These are phyloP conservation scores for Neonectria ditissima DNA, from an alignment of 2,329 filamentous ascomycete genomes.

Conservation along the genomic window DNA sequence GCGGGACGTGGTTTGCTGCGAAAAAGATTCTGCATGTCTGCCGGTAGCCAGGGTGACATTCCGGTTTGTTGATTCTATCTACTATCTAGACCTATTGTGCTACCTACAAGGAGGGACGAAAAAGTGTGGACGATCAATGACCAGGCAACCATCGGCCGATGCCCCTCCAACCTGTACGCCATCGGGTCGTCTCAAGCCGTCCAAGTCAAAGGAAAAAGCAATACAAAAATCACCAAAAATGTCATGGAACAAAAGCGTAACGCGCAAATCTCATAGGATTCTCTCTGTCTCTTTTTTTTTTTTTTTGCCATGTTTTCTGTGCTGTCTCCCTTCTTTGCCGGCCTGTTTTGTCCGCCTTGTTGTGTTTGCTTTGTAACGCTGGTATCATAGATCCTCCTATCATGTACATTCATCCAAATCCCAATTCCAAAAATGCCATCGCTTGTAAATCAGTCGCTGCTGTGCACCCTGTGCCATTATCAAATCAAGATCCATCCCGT, in stretches of 20 bases:
- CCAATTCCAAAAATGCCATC: conserved; percentile 10
- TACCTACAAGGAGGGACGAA: background rate
- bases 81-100: conserved; percentile 8
- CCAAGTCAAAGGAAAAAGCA: conserved; percentile 4
- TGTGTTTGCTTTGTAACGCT: conserved; percentile 14
- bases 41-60: conserved; percentile 7
- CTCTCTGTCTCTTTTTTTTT: conserved; percentile 10
- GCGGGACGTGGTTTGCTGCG: background rate
- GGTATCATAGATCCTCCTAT: conserved; percentile 20
- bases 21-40: background rate
- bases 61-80: conserved; percentile 10
- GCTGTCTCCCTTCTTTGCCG: conserved; percentile 3
- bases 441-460: conserved; percentile 16
- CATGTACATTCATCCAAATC: conserved; percentile 16
- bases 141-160: conserved; percentile 23
- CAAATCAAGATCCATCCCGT: conserved; percentile 17
- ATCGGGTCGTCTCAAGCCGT: background rate
- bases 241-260: background rate
- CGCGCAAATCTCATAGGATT: background rate
- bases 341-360: conserved; percentile 6
- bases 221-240: conserved; percentile 4
- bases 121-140: conserved; percentile 1
- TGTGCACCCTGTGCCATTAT: conserved; percentile 12
- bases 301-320: conserved; percentile 8
- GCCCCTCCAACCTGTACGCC: background rate